Conservation (phyloP, 768 basidiomycete species). For the Boletellus ananiceps region DNA sequence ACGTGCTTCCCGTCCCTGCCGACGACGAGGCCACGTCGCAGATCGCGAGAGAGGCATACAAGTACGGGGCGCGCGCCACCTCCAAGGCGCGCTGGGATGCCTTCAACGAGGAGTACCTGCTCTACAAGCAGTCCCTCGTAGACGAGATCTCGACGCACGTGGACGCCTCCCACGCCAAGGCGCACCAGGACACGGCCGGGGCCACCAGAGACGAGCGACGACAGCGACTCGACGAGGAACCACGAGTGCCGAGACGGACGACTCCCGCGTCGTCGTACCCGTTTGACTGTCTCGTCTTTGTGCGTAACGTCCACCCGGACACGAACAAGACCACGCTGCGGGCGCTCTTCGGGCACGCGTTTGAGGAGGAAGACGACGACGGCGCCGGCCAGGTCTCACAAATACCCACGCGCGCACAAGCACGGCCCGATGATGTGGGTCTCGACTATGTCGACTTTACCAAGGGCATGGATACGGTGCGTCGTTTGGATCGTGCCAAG, state of each 20-base stretch:
- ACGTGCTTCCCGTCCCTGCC: no score
- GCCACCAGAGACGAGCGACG: no score
- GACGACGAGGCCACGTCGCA: neutral
- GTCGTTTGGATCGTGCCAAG: conserved; percentile 12
- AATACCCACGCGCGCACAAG: neutral
- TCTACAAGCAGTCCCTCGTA: conserved; percentile 52
- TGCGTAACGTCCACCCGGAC: conserved; percentile 63
- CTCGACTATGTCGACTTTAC: conserved; percentile 78
- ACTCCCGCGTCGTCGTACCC: conserved; percentile 46
- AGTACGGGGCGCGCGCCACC: conserved; percentile 56
- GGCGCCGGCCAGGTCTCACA: no score
- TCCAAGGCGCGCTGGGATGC: conserved; percentile 58
- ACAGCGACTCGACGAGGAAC: neutral
- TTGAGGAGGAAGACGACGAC: conserved; percentile 14
- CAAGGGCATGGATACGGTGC: conserved; percentile 71
- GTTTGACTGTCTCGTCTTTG: conserved; percentile 61
- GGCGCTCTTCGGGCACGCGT: conserved; percentile 46
- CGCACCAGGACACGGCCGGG: no score
- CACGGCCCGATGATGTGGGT: conserved; percentile 23
- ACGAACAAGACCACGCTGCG: conserved; percentile 82
- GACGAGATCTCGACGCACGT: conserved; percentile 35
- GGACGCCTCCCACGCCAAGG: neutral
- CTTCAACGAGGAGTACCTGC: conserved; percentile 65
- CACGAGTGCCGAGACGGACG: conserved; percentile 5
- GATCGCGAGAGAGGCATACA: conserved; percentile 41